These are phyloP conservation scores for Pichia sp. DNA, from an alignment of 1,139 yeast genomes.

Conservation along the genomic window DNA sequence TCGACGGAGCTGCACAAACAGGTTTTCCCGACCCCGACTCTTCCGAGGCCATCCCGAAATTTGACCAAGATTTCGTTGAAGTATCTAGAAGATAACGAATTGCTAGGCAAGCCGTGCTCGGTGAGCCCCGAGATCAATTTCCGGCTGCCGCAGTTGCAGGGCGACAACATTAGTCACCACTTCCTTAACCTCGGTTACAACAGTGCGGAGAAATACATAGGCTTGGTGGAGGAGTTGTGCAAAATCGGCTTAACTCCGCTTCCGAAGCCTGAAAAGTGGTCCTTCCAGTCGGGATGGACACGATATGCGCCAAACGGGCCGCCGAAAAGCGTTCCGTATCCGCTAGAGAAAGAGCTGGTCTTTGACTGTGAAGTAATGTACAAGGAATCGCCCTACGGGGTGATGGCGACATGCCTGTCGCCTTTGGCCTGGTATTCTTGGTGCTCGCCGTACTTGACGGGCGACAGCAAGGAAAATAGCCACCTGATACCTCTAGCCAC, in stretches of 20 bases:
- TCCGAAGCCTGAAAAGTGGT: conserved; percentile 51
- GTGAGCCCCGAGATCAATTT: conserved; percentile 58
- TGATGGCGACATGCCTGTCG: conserved; percentile 79
- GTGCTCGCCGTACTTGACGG: conserved; percentile 80
- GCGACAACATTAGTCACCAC: conserved; percentile 75
- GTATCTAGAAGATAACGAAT: conserved; percentile 58
- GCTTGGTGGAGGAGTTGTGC: conserved; percentile 42
- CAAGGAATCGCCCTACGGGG: conserved; percentile 67
- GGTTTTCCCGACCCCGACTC: conserved; percentile 45
- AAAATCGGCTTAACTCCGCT: conserved; percentile 23
- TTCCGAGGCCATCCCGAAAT: conserved; percentile 20
- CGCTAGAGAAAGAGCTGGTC: conserved; percentile 62
- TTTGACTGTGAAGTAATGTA: conserved; percentile 91
- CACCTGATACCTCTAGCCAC: conserved; percentile 71
- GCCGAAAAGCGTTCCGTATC: conserved; percentile 62
- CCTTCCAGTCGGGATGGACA: conserved; percentile 73
- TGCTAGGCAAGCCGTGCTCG: conserved; percentile 79
- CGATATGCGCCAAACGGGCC: conserved; percentile 52
- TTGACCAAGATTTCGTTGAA: conserved; percentile 54
- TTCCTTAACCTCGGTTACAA: conserved; percentile 65
- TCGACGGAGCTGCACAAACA: conserved; percentile 54
- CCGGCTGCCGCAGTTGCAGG: conserved; percentile 64
- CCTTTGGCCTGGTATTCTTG: conserved; percentile 87
- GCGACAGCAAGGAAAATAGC: conserved; percentile 41
- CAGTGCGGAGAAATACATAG: conserved; percentile 58